Conservation (phyloP, 176 grass and related monocot genomes). For the Triticum urartu region DNA sequence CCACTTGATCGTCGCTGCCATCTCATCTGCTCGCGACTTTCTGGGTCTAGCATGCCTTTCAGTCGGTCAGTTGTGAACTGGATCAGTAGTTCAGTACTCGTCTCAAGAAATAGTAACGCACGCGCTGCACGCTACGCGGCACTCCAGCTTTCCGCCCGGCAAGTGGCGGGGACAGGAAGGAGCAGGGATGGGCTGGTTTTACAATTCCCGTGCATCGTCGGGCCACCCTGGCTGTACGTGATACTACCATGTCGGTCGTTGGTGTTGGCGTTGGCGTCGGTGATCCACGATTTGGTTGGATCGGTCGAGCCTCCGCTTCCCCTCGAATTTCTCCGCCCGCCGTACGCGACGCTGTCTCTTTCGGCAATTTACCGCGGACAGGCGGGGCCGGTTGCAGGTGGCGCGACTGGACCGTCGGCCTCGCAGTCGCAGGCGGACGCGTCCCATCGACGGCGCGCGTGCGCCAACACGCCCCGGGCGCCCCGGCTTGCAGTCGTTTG, state of each 20-base stretch:
- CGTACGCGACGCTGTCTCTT: background rate
- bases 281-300: constrained; percentile 1
- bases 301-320: background rate
- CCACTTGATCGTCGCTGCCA: background rate
- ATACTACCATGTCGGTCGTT: background rate
- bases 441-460: background rate
- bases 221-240: constrained; percentile 17
- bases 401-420: constrained; percentile 13
- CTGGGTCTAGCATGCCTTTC: background rate
- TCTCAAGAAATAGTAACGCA: background rate
- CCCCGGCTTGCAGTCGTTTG: background rate
- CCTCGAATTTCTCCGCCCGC: background rate
- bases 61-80: background rate
- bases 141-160: background rate
- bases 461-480: background rate
- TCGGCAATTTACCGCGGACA: background rate
- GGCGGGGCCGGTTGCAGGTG: constrained; percentile 16
- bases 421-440: constrained; percentile 17
- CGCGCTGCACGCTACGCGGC: background rate
- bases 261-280: constrained; percentile 21
- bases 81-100: background rate
- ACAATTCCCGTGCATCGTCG: background rate
- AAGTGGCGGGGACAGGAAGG: background rate
- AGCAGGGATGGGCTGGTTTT: background rate
- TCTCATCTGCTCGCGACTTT: background rate